Conservation (phyloP, 2,329 filamentous ascomycete species). For the Chaetomiaceae sp. region DNA sequence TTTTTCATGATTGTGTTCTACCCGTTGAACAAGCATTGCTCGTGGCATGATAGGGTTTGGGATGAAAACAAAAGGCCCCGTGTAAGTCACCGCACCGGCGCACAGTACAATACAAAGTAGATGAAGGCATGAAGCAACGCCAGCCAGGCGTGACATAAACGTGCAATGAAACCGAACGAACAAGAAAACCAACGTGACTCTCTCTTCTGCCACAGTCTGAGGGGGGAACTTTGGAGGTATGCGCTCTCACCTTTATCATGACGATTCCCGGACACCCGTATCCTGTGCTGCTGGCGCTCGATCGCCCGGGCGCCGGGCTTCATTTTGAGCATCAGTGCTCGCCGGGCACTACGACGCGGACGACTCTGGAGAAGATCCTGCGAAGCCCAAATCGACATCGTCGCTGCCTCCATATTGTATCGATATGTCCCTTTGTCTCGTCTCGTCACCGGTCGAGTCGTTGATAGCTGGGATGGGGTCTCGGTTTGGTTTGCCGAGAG, state of each 20-base stretch:
- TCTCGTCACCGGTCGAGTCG: background rate
- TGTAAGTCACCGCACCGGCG: background rate
- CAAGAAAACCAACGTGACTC: too few relatives aligned
- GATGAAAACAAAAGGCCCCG: slow-evolving; percentile 5
- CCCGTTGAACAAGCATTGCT: background rate
- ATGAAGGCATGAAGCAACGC: background rate
- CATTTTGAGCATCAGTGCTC: background rate
- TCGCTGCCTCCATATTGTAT: background rate
- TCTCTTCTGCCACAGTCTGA: too few relatives aligned
- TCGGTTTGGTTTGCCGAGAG: too few relatives aligned
- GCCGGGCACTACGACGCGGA: background rate
- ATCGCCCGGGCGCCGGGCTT: background rate
- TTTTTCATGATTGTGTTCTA: background rate
- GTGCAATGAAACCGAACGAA: background rate
- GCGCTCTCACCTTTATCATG: slow-evolving; percentile 12
- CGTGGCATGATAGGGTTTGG: background rate
- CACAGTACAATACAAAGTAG: background rate
- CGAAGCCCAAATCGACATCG: background rate
- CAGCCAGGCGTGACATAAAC: background rate
- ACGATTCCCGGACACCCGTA: background rate
- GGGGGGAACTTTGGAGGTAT: too few relatives aligned
- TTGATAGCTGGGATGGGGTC: too few relatives aligned
- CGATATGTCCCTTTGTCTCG: background rate
- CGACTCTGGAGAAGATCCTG: background rate
- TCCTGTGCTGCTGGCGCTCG: slow-evolving; percentile 1